These are phyloP conservation scores for Colletotrichum filicis DNA, from an alignment of 2,329 filamentous ascomycete species.

Conservation along the genomic window DNA sequence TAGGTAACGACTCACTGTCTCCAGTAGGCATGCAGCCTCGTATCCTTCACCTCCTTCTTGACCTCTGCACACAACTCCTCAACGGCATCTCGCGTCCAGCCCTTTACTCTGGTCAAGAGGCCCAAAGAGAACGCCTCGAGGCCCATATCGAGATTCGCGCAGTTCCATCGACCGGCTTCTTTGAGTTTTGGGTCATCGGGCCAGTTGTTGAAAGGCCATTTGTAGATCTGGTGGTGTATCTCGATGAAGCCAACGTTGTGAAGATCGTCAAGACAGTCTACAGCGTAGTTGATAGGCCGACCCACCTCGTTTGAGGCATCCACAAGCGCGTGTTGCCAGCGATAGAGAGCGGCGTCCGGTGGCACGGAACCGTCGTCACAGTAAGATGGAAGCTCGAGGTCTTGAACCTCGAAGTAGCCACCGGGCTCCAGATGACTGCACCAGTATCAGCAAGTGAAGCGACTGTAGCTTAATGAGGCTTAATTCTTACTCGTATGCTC, in stretches of 20 bases:
- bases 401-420: constrained; percentile 47
- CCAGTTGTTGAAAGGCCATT: constrained; percentile 36
- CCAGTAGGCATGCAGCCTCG: constrained; percentile 41
- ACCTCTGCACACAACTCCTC: constrained; percentile 37
- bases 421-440: constrained; percentile 41
- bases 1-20: neutral
- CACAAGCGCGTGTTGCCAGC: constrained; percentile 44
- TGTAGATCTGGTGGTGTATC: neutral
- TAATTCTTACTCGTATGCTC: constrained; percentile 4
- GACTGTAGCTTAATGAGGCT: no score
- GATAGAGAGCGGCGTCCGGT: constrained; percentile 41
- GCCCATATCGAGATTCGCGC: constrained; percentile 45
- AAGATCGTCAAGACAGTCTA: constrained; percentile 39
- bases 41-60: constrained; percentile 38
- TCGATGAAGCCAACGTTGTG: constrained; percentile 13
- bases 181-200: constrained; percentile 35
- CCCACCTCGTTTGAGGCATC: constrained; percentile 43
- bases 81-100: constrained; percentile 46
- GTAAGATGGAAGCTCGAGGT: constrained; percentile 41
- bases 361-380: constrained; percentile 46
- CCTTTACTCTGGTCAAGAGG: constrained; percentile 48
- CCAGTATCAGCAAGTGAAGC: neutral
- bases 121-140: constrained; percentile 48
- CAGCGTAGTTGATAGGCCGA: constrained; percentile 42
- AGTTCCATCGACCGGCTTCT: constrained; percentile 34